A percentile compares a stretch with the other conserved stretches of the same genome.
These are phyloP conservation scores for Posidonia australis DNA, from an alignment of 106 monocot genomes.

Conservation along the genomic window DNA sequence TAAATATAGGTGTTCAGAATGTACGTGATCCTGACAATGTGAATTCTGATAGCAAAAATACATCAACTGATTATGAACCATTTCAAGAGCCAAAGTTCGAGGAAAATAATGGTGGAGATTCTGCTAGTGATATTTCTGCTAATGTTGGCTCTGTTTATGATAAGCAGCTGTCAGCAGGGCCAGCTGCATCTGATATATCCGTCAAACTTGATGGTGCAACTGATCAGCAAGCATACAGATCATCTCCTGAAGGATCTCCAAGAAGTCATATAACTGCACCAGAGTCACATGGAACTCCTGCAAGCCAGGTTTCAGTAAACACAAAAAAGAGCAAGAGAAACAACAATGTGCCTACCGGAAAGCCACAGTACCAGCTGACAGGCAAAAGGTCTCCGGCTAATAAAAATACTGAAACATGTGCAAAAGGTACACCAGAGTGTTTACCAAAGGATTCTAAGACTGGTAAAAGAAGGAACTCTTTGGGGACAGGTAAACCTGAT, in stretches of 20 bases:
- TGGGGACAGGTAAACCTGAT: conserved; percentile 34
- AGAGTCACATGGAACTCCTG: conserved; percentile 57
- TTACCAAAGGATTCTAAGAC: conserved; percentile 31
- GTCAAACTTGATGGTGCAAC: neutral
- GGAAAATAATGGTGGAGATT: conserved; percentile 2
- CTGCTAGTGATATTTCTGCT: neutral
- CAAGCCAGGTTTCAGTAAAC: conserved; percentile 47
- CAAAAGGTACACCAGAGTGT: conserved; percentile 28
- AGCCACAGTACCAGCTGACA: conserved; percentile 21
- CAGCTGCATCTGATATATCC: neutral
- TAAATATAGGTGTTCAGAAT: neutral
- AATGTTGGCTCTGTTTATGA: neutral
- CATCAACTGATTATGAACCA: conserved; percentile 3
- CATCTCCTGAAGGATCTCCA: conserved; percentile 49
- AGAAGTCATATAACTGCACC: conserved; percentile 33
- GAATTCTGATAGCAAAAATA: conserved; percentile 13
- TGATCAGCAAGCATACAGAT: neutral
- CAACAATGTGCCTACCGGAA: conserved; percentile 11
- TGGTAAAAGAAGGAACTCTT: conserved; percentile 36
- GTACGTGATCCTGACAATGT: neutral
- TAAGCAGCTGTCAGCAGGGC: neutral
- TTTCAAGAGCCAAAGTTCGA: conserved; percentile 5
- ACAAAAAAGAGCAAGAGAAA: conserved; percentile 35
- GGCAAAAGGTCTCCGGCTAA: conserved; percentile 41
- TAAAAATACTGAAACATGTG: conserved; percentile 23